Evolutionary conservation across 1,139 yeast genomes (phyloP).

Genomic region (Diutina scorzettiae): DNA sequence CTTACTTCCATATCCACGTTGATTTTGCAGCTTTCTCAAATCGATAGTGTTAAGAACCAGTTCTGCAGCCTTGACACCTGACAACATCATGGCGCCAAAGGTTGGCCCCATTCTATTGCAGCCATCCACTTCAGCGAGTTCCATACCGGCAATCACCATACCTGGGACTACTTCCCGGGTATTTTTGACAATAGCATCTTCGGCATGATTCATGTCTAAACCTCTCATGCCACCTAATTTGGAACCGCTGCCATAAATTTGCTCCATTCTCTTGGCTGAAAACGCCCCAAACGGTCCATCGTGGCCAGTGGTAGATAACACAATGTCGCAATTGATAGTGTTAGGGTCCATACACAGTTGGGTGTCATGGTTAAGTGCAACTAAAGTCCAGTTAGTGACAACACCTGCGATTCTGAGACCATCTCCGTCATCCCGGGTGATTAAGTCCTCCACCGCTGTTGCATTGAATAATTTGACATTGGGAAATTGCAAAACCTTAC

Average conservation of each 20-base stretch:
- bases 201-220: slow-evolving; percentile 68
- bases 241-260: slow-evolving; percentile 22
- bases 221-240: slow-evolving; percentile 68
- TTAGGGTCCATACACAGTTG: slow-evolving; percentile 82
- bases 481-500: slow-evolving; percentile 61
- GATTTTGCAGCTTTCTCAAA: neutral
- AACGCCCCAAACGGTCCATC: slow-evolving; percentile 86
- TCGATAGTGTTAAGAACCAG: slow-evolving; percentile 40
- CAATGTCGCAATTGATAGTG: slow-evolving; percentile 62
- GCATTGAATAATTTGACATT: slow-evolving; percentile 73
- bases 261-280: slow-evolving; percentile 37
- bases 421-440: slow-evolving; percentile 43
- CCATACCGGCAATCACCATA: slow-evolving; percentile 73
- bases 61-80: slow-evolving; percentile 71
- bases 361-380: slow-evolving; percentile 62
- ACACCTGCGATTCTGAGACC: slow-evolving; percentile 68
- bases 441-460: slow-evolving; percentile 70
- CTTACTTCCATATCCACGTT: slow-evolving; percentile 1
- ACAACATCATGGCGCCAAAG: slow-evolving; percentile 70
- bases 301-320: slow-evolving; percentile 67
- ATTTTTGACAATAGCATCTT: slow-evolving; percentile 63
- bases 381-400: slow-evolving; percentile 76
- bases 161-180: slow-evolving; percentile 64
- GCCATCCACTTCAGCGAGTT: slow-evolving; percentile 66
- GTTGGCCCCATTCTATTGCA: slow-evolving; percentile 80